Percentiles rank a stretch among this genome's conserved stretches.
Evolutionary conservation across 768 basidiomycete genomes (phyloP).

Genomic region (Pleurotus djamor): DNA sequence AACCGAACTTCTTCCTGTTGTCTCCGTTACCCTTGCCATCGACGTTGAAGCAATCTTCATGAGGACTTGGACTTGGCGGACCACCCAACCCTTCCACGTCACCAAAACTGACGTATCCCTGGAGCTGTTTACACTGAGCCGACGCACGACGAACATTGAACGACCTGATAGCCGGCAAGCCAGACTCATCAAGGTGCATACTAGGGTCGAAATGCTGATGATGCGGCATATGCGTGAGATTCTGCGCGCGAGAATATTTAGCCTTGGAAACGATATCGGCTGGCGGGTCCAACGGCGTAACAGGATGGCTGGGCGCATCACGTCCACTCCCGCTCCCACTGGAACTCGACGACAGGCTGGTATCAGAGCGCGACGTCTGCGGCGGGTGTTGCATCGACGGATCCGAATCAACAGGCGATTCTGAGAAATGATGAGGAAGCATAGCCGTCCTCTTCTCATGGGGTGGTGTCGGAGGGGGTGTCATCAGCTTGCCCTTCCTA

Average conservation of each 20-base stretch:
- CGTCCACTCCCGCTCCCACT: not conserved
- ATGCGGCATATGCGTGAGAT: not conserved
- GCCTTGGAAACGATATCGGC: not conserved
- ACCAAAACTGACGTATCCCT: conserved; percentile 70
- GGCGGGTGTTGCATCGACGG: not conserved
- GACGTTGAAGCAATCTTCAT: conserved; percentile 9
- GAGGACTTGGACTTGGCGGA: conserved; percentile 38
- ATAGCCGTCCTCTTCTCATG: not conserved
- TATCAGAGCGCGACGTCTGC: conserved; percentile 1
- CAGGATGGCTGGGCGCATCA: not conserved
- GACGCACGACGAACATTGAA: conserved; percentile 67
- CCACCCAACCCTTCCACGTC: conserved; percentile 65
- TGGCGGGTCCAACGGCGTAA: not conserved
- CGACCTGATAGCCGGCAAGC: conserved; percentile 23
- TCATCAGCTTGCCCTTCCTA: not conserved
- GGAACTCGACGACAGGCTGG: not conserved
- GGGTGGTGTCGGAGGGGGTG: not conserved
- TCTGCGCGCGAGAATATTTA: not conserved
- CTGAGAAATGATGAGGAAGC: not conserved
- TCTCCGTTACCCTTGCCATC: conserved; percentile 8
- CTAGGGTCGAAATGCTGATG: not conserved
- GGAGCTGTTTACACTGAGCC: conserved; percentile 50
- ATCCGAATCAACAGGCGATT: not conserved
- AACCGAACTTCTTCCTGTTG: conserved; percentile 1
- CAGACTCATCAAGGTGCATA: not conserved